Conservation (phyloP, 140 eudicot genomes). For the Anethum foeniculum region DNA sequence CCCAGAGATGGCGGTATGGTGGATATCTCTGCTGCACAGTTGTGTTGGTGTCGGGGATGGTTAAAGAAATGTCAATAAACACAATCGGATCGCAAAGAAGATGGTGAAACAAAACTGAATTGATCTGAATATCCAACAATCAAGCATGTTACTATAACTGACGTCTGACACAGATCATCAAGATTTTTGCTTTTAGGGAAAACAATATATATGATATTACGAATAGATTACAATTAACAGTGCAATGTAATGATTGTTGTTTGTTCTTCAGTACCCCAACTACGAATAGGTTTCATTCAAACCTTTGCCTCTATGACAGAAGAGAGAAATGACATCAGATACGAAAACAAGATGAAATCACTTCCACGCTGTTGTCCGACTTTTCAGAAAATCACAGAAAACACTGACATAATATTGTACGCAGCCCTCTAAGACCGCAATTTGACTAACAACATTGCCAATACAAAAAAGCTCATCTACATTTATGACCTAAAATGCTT, state of each 20-base stretch:
- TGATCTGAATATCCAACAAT: neutral
- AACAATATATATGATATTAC: neutral
- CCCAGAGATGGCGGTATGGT: neutral
- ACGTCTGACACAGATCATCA: neutral
- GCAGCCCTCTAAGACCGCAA: neutral
- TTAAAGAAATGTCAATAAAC: neutral
- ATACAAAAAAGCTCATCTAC: neutral
- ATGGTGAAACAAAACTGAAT: neutral
- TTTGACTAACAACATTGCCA: neutral
- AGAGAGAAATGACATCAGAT: neutral
- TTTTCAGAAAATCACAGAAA: neutral
- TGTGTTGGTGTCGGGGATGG: neutral
- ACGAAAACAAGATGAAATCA: neutral
- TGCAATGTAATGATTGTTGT: neutral
- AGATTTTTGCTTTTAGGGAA: neutral
- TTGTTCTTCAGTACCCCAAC: neutral
- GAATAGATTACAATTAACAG: neutral
- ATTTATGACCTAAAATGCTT: neutral
- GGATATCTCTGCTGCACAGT: neutral
- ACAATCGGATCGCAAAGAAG: neutral
- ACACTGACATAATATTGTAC: neutral
- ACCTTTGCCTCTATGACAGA: neutral
- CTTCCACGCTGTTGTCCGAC: neutral
- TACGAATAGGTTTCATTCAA: neutral
- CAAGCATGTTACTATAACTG: neutral